Percentiles rank a stretch among this genome's conserved stretches.
phyloP scores from a whole-genome alignment of 768 basidiomycete genomes.

The Candolleomyces eurysporus region DNA sequence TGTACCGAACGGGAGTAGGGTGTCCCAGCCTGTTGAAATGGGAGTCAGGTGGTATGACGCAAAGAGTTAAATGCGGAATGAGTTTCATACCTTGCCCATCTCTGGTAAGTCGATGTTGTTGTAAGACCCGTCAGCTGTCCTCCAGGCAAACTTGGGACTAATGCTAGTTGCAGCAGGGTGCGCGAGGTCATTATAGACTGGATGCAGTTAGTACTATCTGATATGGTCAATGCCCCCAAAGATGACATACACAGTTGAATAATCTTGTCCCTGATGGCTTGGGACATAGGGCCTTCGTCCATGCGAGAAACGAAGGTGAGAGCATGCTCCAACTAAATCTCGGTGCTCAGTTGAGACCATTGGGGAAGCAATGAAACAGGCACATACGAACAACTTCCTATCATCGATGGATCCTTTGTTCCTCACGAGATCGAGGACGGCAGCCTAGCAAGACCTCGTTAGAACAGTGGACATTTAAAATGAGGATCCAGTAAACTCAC shows the following conservation, averaged over 20 bases:
- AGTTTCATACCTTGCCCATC: conserved; percentile 54
- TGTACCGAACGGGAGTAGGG: conserved; percentile 84
- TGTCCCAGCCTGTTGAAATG: conserved; percentile 48
- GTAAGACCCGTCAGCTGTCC: conserved; percentile 71
- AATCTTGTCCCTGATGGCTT: conserved; percentile 40
- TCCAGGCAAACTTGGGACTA: conserved; percentile 61
- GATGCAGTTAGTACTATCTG: background rate
- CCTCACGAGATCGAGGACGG: conserved; percentile 57
- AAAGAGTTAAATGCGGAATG: background rate
- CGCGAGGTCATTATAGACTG: conserved; percentile 79
- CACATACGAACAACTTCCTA: conserved; percentile 63
- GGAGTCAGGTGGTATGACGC: conserved; percentile 1
- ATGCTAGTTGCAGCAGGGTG: conserved; percentile 76
- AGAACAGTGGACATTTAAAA: too few species aligned
- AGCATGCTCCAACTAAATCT: conserved; percentile 64
- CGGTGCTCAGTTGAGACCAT: background rate
- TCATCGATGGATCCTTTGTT: conserved; percentile 71
- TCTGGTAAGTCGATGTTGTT: conserved; percentile 73
- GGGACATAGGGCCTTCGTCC: conserved; percentile 43
- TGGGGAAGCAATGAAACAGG: background rate
- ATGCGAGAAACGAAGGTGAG: conserved; percentile 61
- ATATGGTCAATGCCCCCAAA: background rate
- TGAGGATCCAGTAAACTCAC: too few species aligned
- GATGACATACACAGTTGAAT: conserved; percentile 54
- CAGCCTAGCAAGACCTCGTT: conserved; percentile 37